Evolutionary conservation across 139 green algal genomes (phyloP), one percentile per base, ranked within the genome.

Genomic region (Micractinium conductrix): DNA sequence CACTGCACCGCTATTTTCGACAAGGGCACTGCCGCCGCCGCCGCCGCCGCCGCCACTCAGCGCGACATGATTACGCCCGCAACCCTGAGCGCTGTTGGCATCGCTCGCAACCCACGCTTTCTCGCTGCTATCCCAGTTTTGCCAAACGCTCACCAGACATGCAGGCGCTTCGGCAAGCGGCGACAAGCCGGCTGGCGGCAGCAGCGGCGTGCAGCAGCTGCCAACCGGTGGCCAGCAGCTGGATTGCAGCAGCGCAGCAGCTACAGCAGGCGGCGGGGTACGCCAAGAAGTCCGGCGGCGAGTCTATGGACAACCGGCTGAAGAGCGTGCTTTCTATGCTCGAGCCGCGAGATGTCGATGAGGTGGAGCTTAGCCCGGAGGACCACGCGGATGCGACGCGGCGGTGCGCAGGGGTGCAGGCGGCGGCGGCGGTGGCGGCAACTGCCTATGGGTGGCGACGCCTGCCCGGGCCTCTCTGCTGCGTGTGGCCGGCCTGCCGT

Each of bases 301-400:
- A 78, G 50, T 33, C 40, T 53, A 74, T 69, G 28, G 84, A 87
- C 62, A 55, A 28, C 40, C 74, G 74, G 28, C 40, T 87, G 60
- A 58, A 87, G 68, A 80, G 78, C 43, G 45, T 87, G 58, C 21
- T 87, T 42, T 84, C 72, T 38, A 50, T 67, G 74, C 42, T 87
- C 43, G 74, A 87, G 69, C 55, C 60, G 1, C 43, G 26, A 28
- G 71, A 79, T 5, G 62, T 73, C 4, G 72, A 87, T n/a, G 9
- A 62, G 10, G 58, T 81, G 35, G 28, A 73, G 35, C 38, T 87
- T 12, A 81, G 50, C 73, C 38, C 44, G 74, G 85, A 89, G 26
- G 76, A 89, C 60, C 62, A 86, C 44, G 37, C 40, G 2, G 85
- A 89, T 43, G 85, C 62, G 2, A 44, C 68, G 68, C 60, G 73